A percentile compares a stretch with the other conserved stretches of the same genome.
Conservation (phyloP, 2,329 filamentous ascomycete genomes). For the Magnaporthales sp. region DNA sequence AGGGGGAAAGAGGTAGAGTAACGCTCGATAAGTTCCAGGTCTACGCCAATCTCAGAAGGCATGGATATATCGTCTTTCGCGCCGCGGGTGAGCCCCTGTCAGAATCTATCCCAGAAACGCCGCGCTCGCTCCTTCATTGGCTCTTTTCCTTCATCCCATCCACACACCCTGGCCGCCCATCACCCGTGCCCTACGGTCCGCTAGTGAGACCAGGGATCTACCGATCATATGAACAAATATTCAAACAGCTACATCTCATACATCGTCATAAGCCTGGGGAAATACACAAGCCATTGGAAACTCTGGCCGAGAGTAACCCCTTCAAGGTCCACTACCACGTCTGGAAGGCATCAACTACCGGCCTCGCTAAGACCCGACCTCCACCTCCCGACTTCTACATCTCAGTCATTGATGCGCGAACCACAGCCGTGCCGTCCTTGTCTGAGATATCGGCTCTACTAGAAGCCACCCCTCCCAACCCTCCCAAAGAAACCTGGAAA, state of each 20-base stretch:
- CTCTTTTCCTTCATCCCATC: conserved; percentile 37
- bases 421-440: conserved; percentile 63
- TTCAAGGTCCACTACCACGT: conserved; percentile 73
- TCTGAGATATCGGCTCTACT: conserved; percentile 64
- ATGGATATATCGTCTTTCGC: conserved; percentile 73
- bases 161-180: background rate
- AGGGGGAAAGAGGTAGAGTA: conserved; percentile 50
- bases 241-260: conserved; percentile 66
- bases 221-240: conserved; percentile 62
- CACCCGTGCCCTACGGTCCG: conserved; percentile 37
- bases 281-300: conserved; percentile 14
- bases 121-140: conserved; percentile 41
- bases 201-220: conserved; percentile 55
- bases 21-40: conserved; percentile 78
- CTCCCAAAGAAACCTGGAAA: conserved; percentile 34
- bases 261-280: conserved; percentile 53
- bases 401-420: conserved; percentile 69
- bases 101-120: conserved; percentile 13
- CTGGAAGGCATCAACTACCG: conserved; percentile 63
- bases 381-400: conserved; percentile 76
- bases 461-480: conserved; percentile 62
- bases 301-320: conserved; percentile 30
- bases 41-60: conserved; percentile 73
- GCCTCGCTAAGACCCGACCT: conserved; percentile 73
- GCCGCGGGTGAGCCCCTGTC: conserved; percentile 29